Percentiles rank a stretch among this genome's conserved stretches.
Conservation (phyloP, 768 basidiomycete genomes). For the Tylopilus cervinicoccineus region DNA sequence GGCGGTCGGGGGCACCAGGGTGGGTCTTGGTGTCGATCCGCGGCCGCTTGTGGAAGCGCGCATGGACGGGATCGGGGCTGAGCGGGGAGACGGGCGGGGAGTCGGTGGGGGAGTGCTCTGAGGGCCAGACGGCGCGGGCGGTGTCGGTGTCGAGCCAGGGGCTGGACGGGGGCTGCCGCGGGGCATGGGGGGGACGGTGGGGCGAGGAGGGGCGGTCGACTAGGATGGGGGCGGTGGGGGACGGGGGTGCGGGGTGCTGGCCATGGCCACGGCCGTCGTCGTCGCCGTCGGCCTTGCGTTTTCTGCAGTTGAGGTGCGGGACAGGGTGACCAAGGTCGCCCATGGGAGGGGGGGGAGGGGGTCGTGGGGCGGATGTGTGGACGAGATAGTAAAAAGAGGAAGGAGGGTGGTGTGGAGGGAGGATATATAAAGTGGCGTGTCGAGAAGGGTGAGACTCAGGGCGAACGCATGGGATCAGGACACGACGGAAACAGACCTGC, state of each 20-base stretch:
- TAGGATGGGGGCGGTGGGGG: slow-evolving; percentile 32
- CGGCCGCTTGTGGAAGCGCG: slow-evolving; percentile 28
- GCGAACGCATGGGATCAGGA: slow-evolving; percentile 28
- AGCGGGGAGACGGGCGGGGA: slow-evolving; percentile 36
- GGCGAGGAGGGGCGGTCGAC: slow-evolving; percentile 30
- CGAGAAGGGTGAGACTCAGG: slow-evolving; percentile 34
- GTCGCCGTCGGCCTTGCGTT: slow-evolving; percentile 64
- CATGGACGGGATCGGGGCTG: slow-evolving; percentile 31
- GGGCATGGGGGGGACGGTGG: slow-evolving; percentile 37
- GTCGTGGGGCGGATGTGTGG: slow-evolving; percentile 8
- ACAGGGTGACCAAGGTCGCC: slow-evolving; percentile 57
- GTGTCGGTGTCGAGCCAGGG: slow-evolving; percentile 31
- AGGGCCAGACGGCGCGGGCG: slow-evolving; percentile 35
- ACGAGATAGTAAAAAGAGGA: slow-evolving; percentile 7
- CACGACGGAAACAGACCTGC: slow-evolving; percentile 25
- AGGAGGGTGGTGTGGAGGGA: slow-evolving; percentile 8
- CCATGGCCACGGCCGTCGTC: slow-evolving; percentile 42
- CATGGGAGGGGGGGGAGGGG: slow-evolving; percentile 38
- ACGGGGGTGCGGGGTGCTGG: slow-evolving; percentile 25
- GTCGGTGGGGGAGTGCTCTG: slow-evolving; percentile 33
- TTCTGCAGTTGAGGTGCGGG: slow-evolving; percentile 50
- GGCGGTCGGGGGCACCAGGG: slow-evolving; percentile 10
- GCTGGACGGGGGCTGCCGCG: slow-evolving; percentile 38
- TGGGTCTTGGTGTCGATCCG: slow-evolving; percentile 27
- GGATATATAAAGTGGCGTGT: slow-evolving; percentile 40